Percentiles rank a stretch among this genome's conserved stretches.
Evolutionary conservation across 2,329 filamentous ascomycete species (phyloP).

Genomic region (Thelonectria blattea): DNA sequence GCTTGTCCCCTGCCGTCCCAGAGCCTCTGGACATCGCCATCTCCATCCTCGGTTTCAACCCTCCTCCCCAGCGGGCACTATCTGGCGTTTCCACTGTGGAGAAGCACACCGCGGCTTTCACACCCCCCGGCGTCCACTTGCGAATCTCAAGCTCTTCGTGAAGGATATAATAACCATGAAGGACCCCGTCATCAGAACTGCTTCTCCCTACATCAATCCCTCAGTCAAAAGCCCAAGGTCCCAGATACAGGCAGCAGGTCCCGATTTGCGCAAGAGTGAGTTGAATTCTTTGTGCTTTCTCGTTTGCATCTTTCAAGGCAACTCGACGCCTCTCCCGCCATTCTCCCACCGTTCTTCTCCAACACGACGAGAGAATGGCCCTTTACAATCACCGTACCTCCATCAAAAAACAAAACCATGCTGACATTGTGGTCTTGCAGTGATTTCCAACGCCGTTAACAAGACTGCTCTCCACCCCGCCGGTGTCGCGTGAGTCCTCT

Average conservation of each 20-base stretch:
- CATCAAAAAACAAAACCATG: conserved; percentile 21
- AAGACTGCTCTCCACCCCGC: conserved; percentile 90
- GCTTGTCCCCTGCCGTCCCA: conserved; percentile 34
- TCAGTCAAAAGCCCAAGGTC: conserved; percentile 49
- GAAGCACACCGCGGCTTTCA: conserved; percentile 32
- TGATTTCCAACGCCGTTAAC: conserved; percentile 73
- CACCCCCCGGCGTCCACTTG: conserved; percentile 35
- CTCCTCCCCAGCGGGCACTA: conserved; percentile 35
- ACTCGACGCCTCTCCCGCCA: conserved; percentile 19
- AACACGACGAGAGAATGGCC: not conserved
- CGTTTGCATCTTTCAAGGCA: conserved; percentile 7
- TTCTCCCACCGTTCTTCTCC: not conserved
- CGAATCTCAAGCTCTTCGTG: conserved; percentile 36
- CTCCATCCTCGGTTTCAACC: conserved; percentile 40
- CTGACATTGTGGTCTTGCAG: conserved; percentile 41
- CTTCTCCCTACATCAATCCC: conserved; percentile 48
- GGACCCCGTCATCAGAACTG: conserved; percentile 48
- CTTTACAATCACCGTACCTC: conserved; percentile 9
- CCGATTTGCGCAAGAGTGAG: conserved; percentile 52
- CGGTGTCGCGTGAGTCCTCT: conserved; percentile 79
- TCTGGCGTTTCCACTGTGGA: conserved; percentile 35
- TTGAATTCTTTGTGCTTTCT: conserved; percentile 23
- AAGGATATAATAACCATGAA: conserved; percentile 50
- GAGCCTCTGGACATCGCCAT: conserved; percentile 28
- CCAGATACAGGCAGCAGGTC: conserved; percentile 45